Evolutionary conservation across 129 eudicot genomes (phyloP).

Genomic region (Flaveria ramosissima): DNA sequence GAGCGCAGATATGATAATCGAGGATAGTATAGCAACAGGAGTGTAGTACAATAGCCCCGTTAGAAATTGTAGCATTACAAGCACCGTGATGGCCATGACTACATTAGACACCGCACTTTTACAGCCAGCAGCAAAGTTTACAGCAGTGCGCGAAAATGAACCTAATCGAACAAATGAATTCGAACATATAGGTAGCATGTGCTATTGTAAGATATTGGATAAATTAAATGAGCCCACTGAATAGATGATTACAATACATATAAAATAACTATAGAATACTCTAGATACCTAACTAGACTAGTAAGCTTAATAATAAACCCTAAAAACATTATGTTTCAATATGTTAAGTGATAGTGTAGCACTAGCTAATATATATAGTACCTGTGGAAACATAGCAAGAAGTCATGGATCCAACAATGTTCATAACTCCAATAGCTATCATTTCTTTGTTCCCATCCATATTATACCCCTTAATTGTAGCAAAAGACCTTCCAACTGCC

Average conservation of each 20-base stretch:
- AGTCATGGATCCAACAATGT: constrained; percentile 75
- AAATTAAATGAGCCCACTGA: too few relatives aligned
- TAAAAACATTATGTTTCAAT: too few relatives aligned
- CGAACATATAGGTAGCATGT: neutral
- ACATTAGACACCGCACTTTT: constrained; percentile 61
- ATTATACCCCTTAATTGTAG: constrained; percentile 69
- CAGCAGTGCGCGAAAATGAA: constrained; percentile 73
- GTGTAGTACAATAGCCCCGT: constrained; percentile 60
- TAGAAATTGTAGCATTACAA: constrained; percentile 48
- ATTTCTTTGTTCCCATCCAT: constrained; percentile 95
- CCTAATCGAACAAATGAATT: constrained; percentile 35
- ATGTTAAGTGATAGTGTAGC: neutral
- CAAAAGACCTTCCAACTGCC: constrained; percentile 80
- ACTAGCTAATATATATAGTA: neutral
- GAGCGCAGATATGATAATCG: constrained; percentile 65
- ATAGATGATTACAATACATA: too few relatives aligned
- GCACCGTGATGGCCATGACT: constrained; percentile 71
- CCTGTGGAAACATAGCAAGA: constrained; percentile 94
- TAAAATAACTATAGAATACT: too few relatives aligned
- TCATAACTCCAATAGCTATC: constrained; percentile 81
- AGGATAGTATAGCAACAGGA: constrained; percentile 58
- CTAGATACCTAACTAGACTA: too few relatives aligned
- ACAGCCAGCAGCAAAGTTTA: constrained; percentile 59
- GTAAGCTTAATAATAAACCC: too few relatives aligned
- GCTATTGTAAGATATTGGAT: too few relatives aligned